phyloP scores from a whole-genome alignment of 148 eudicot species.

The Fagopyrum esculentum region DNA sequence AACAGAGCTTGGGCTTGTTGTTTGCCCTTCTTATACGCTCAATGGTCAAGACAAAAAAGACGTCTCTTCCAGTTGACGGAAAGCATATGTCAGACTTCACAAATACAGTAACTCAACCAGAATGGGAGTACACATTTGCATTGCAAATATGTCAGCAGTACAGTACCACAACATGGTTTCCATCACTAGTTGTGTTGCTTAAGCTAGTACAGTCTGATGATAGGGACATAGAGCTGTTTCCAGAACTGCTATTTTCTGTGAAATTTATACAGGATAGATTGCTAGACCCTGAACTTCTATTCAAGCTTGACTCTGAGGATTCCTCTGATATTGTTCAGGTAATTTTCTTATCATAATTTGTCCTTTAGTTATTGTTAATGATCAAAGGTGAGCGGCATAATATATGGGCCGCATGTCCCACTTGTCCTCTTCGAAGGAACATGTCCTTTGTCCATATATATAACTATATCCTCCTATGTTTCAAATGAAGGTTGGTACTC shows the following conservation, averaged over 20 bases:
- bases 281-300: conserved; percentile 71
- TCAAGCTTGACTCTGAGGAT: conserved; percentile 63
- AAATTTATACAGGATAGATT: conserved; percentile 57
- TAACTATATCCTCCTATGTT: not conserved
- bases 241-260: conserved; percentile 48
- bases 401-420: not conserved
- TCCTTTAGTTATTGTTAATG: not conserved
- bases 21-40: conserved; percentile 72
- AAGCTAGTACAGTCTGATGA: conserved; percentile 32
- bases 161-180: conserved; percentile 80
- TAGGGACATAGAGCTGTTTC: conserved; percentile 28
- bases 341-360: not conserved
- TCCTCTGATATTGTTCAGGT: conserved; percentile 54
- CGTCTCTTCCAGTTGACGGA: conserved; percentile 20
- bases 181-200: conserved; percentile 61
- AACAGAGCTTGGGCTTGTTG: conserved; percentile 61
- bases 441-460: not conserved
- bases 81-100: conserved; percentile 27
- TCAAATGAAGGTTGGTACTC: not conserved
- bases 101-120: conserved; percentile 25
- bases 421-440: not conserved
- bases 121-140: conserved; percentile 83
- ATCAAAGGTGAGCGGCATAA: not conserved
- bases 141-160: conserved; percentile 59
- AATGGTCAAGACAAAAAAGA: conserved; percentile 38